These are phyloP conservation scores for Luffa aegyptiaca DNA, from an alignment of 306 rosid species.

Conservation along the genomic window DNA sequence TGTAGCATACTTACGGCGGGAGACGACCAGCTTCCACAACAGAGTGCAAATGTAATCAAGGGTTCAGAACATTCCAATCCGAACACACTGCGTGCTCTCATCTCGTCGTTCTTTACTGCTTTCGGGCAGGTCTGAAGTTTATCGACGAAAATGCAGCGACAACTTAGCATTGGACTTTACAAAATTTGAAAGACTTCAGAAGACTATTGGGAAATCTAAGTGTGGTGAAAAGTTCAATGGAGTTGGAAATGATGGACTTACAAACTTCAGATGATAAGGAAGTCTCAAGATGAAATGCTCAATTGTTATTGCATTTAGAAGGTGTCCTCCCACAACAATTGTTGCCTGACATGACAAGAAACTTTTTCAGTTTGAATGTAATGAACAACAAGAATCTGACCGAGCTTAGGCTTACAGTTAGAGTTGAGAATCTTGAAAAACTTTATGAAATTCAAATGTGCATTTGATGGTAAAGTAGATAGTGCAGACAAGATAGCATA, in stretches of 20 bases:
- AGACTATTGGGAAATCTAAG: constrained; percentile 4
- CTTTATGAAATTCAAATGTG: neutral
- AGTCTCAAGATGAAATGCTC: constrained; percentile 93
- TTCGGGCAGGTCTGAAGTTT: constrained; percentile 63
- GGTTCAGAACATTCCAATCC: constrained; percentile 92
- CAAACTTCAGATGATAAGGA: constrained; percentile 92
- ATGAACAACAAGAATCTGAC: neutral
- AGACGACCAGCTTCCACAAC: constrained; percentile 99
- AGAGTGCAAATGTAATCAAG: constrained; percentile 87
- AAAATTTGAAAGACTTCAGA: constrained; percentile 15
- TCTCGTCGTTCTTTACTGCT: constrained; percentile 71
- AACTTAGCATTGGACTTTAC: neutral
- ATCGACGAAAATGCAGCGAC: neutral
- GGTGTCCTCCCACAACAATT: constrained; percentile 69
- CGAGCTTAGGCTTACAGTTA: neutral
- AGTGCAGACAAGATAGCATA: neutral
- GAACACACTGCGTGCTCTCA: constrained; percentile 58
- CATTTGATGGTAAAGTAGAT: neutral
- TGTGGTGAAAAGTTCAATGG: neutral
- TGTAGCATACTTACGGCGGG: constrained; percentile 69
- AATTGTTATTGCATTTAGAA: constrained; percentile 76
- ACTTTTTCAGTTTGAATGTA: neutral
- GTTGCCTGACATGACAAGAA: constrained; percentile 48
- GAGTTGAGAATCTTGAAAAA: neutral
- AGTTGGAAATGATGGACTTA: constrained; percentile 27